Evolutionary conservation across 495 filamentous ascomycete species (phyloP), one percentile per base, ranked within the genome.

Genomic region (Hypoxylon lienhwacheense): DNA sequence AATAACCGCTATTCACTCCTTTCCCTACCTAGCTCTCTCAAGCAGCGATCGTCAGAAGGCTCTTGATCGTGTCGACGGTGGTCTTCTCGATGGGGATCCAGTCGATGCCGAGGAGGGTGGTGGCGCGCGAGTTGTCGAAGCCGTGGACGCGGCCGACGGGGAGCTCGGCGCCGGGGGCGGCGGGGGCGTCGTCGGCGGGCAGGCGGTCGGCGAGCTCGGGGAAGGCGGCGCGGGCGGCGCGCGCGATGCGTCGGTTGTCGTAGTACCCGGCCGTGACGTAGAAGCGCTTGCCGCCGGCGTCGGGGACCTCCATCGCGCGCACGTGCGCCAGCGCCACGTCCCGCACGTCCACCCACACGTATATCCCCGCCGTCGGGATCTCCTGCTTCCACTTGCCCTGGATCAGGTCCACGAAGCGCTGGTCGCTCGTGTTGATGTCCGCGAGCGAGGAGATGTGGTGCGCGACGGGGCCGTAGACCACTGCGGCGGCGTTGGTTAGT

Each of bases 311-410:
- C 41, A 79, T 69, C 1, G 84, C 83, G 24, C 60, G 67, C 5
- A 82, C 61, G 55, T 85, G 83, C 3, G 78, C 83, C 16, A 63
- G 49, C 0, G 80, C 85, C 0, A 85, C 71, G 58, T 88, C 85
- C 1, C 81, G 72, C 31, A 83, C 82, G 64, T 86, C 80, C 3
- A 79, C 72, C 64, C 74, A 85, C 1, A 73, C 53, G 16, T 51
- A 65, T 14, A 75, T 73, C 5, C 70, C 70, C 1, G 70, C 73
- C 0, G 63, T 37, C 6, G 82, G 77, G 20, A 83, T 69, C 31
- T 56, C 65, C 17, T 67, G 66, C 66, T 87, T 90, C 66, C 74
- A 81, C 47, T 90, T 81, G 28, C 83, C 82, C 31, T 71, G 62
- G 1, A 82, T 53, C 1, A 81, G 64, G 15, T 66, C 66, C 26